A percentile compares a stretch with the other conserved stretches of the same genome.
These are phyloP conservation scores for Chloris gayana DNA, from an alignment of 176 grass and related monocot species.

Conservation along the genomic window DNA sequence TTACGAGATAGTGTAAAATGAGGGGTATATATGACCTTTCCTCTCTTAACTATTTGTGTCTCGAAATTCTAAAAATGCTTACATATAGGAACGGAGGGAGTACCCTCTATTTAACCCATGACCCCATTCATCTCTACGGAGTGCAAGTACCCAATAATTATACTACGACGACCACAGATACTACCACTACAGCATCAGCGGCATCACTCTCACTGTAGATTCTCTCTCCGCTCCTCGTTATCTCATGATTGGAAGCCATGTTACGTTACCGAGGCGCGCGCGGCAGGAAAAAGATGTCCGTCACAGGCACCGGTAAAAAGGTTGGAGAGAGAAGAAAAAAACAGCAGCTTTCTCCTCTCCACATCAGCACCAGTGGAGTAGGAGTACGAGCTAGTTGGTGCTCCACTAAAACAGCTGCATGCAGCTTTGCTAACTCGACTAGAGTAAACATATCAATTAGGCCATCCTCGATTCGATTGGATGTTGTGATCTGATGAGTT, in stretches of 20 bases:
- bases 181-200: not conserved
- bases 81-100: too few species aligned
- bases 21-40: too few species aligned
- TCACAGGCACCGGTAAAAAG: constrained; percentile 37
- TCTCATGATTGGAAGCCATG: constrained; percentile 45
- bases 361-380: constrained; percentile 28
- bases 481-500: constrained; percentile 20
- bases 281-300: not conserved
- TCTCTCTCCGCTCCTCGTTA: not conserved
- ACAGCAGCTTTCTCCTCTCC: constrained; percentile 24
- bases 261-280: constrained; percentile 44
- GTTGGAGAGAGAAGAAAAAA: not conserved
- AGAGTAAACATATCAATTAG: not conserved
- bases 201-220: not conserved
- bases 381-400: not conserved
- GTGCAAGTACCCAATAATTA: not conserved
- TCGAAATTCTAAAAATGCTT: too few species aligned
- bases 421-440: not conserved
- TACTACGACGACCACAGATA: not conserved
- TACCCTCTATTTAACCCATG: constrained; percentile 4
- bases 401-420: not conserved
- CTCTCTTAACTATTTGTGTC: too few species aligned
- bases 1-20: too few species aligned
- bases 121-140: not conserved
- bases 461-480: not conserved